Evolutionary conservation across 208 protist genomes (phyloP).

Genomic region (Acanthamoeba polyphaga): DNA sequence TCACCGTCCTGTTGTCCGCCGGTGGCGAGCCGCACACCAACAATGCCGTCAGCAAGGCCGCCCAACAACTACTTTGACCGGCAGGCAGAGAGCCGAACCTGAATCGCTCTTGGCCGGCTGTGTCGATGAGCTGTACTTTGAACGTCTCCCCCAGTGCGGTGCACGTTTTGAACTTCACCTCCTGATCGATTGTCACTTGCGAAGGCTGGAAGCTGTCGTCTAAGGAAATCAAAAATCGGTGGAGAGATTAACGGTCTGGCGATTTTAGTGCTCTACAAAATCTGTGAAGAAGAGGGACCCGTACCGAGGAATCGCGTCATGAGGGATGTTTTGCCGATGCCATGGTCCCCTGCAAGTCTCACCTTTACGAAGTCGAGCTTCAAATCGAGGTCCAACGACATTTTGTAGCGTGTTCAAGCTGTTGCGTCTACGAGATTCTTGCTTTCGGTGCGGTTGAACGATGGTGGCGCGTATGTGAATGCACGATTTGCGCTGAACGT

Average conservation of each 20-base stretch:
- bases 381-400: slow-evolving; percentile 10
- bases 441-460: not conserved
- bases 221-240: not conserved
- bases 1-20: slow-evolving; percentile 17
- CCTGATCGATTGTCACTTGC: slow-evolving; percentile 29
- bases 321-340: slow-evolving; percentile 4
- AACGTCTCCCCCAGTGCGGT: slow-evolving; percentile 15
- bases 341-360: slow-evolving; percentile 9
- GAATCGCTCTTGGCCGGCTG: slow-evolving; percentile 34
- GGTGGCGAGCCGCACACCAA: no score
- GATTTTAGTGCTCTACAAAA: not conserved
- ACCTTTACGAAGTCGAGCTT: slow-evolving; percentile 38
- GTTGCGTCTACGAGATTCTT: not conserved
- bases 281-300: not conserved
- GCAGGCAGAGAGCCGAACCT: not conserved
- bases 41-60: not conserved
- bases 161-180: slow-evolving; percentile 36
- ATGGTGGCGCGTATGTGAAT: no score
- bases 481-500: no score
- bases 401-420: not conserved
- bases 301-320: slow-evolving; percentile 33
- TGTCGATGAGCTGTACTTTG: slow-evolving; percentile 46
- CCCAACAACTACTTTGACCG: not conserved
- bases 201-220: not conserved
- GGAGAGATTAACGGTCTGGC: no score